These are phyloP conservation scores for Monosporascus sp. DNA, from an alignment of 2,329 filamentous ascomycete species.

Conservation along the genomic window DNA sequence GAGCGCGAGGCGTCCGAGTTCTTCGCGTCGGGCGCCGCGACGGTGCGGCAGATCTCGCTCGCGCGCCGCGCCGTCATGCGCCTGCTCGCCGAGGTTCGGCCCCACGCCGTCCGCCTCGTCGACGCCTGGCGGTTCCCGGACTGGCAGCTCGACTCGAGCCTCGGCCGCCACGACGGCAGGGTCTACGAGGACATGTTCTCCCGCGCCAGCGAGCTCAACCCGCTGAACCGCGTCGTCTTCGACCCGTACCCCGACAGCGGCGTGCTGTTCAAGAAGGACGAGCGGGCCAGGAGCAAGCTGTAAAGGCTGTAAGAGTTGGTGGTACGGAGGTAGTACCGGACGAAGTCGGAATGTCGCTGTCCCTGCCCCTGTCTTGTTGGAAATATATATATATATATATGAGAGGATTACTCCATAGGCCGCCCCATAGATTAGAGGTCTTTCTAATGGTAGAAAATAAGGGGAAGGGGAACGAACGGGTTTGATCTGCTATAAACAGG, in stretches of 20 bases:
- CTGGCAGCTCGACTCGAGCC: conserved; percentile 67
- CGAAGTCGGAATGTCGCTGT: too few species aligned
- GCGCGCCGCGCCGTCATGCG: conserved; percentile 62
- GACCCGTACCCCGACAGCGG: conserved; percentile 64
- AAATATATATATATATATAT: too few species aligned
- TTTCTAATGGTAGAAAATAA: too few species aligned
- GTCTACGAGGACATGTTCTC: conserved; percentile 76
- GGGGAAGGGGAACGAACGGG: too few species aligned
- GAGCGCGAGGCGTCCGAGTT: conserved; percentile 67
- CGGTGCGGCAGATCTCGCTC: conserved; percentile 66
- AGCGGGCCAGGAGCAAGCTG: conserved; percentile 44
- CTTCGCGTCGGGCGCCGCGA: conserved; percentile 64
- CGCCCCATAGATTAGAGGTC: too few species aligned
- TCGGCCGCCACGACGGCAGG: conserved; percentile 67
- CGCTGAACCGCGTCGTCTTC: conserved; percentile 64
- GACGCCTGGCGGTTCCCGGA: conserved; percentile 74
- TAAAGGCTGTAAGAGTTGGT: conserved; percentile 16
- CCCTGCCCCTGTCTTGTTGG: too few species aligned
- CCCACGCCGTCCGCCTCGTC: conserved; percentile 65
- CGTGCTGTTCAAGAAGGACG: conserved; percentile 56
- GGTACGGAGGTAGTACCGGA: too few species aligned
- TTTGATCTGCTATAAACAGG: too few species aligned
- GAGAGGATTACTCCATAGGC: too few species aligned
- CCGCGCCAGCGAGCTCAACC: conserved; percentile 66
- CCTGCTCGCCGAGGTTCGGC: conserved; percentile 65